Percentiles rank a stretch among this genome's conserved stretches.
These are phyloP conservation scores for Camelina hispida DNA, from an alignment of 345 rosid species.

Conservation along the genomic window DNA sequence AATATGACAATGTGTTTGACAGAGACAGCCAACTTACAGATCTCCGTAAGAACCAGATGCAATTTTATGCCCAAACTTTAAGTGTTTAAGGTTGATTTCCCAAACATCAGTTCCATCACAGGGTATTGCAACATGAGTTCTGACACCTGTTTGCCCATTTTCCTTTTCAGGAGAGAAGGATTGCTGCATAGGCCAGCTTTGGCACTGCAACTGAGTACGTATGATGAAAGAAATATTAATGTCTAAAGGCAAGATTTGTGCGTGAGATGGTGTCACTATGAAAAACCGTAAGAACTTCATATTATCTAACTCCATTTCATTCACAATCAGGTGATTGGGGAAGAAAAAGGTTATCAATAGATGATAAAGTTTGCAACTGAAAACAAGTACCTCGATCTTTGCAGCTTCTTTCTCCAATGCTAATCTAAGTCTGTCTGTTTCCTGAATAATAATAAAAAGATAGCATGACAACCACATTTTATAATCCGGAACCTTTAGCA, in stretches of 20 bases:
- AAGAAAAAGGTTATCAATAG: slow-evolving; percentile 3
- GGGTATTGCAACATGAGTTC: slow-evolving; percentile 76
- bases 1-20: slow-evolving; percentile 18
- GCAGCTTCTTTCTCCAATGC: slow-evolving; percentile 76
- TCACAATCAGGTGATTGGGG: slow-evolving; percentile 2
- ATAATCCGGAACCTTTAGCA: neutral
- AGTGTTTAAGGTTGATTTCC: slow-evolving; percentile 79
- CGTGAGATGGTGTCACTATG: slow-evolving; percentile 25
- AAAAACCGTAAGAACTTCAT: slow-evolving; percentile 13
- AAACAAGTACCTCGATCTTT: slow-evolving; percentile 72
- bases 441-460: slow-evolving; percentile 57
- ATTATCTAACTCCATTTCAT: slow-evolving; percentile 5
- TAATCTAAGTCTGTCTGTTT: slow-evolving; percentile 69
- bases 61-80: slow-evolving; percentile 79
- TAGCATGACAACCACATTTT: slow-evolving; percentile 39
- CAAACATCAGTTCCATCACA: slow-evolving; percentile 94
- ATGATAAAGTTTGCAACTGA: neutral
- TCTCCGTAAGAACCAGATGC: slow-evolving; percentile 99
- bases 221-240: slow-evolving; percentile 11
- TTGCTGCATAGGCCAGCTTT: slow-evolving; percentile 55
- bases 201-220: slow-evolving; percentile 53
- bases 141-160: slow-evolving; percentile 42
- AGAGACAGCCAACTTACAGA: slow-evolving; percentile 64
- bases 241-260: slow-evolving; percentile 10
- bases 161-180: slow-evolving; percentile 61